Percentiles rank a stretch among this genome's conserved stretches.
Conservation (phyloP, 306 rosid species). For the Vicia villosa region DNA sequence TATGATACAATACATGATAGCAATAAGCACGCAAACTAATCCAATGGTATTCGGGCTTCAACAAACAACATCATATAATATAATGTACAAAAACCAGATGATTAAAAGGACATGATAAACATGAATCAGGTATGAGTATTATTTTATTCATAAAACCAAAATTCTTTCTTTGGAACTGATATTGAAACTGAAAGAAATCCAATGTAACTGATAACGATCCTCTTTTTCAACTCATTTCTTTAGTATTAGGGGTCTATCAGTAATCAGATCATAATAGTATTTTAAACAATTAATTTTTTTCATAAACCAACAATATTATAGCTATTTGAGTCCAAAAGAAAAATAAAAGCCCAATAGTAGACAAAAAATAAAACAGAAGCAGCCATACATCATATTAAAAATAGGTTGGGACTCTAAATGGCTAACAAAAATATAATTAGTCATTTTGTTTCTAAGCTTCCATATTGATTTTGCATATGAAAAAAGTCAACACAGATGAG, state of each 20-base stretch:
- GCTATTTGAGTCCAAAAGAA: neutral
- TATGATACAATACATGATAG: neutral
- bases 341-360: too few relatives aligned
- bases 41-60: neutral
- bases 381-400: too few relatives aligned
- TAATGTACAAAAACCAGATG: neutral
- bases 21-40: neutral
- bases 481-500: too few relatives aligned
- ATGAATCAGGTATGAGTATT: conserved; percentile 6
- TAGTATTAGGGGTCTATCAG: neutral
- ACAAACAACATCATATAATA: neutral
- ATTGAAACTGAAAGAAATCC: conserved; percentile 2
- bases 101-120: conserved; percentile 24
- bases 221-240: neutral
- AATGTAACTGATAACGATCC: neutral
- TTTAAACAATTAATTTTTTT: conserved; percentile 7
- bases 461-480: too few relatives aligned
- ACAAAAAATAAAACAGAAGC: too few relatives aligned
- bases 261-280: neutral
- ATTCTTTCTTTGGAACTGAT: conserved; percentile 20
- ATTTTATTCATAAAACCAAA: neutral
- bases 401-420: too few relatives aligned
- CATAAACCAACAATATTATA: conserved; percentile 1
- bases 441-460: too few relatives aligned
- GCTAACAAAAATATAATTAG: too few relatives aligned